These are phyloP conservation scores for Penicillium macrosclerotiorum DNA, from an alignment of 495 filamentous ascomycete genomes.

Conservation along the genomic window DNA sequence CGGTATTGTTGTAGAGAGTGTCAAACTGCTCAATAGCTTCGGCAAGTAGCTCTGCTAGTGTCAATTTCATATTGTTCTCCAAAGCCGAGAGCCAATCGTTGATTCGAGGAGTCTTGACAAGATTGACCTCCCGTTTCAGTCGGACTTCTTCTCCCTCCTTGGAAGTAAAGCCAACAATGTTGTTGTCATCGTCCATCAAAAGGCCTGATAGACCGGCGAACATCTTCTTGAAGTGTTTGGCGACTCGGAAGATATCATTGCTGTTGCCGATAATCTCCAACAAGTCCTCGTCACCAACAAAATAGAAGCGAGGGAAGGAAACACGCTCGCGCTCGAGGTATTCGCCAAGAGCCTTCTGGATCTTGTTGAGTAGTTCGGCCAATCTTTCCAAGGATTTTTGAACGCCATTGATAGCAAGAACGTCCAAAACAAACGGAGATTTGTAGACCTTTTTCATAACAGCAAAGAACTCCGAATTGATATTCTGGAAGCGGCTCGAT, in stretches of 20 bases:
- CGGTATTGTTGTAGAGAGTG: slow-evolving; percentile 63
- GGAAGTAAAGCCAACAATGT: slow-evolving; percentile 88
- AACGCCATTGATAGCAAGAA: slow-evolving; percentile 89
- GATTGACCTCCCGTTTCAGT: slow-evolving; percentile 84
- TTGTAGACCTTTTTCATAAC: slow-evolving; percentile 99
- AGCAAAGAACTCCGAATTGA: slow-evolving; percentile 95
- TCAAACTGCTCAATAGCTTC: slow-evolving; percentile 76
- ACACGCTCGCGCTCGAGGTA: slow-evolving; percentile 96
- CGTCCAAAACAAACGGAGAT: slow-evolving; percentile 89
- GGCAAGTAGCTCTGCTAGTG: slow-evolving; percentile 83
- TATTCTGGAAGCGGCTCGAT: slow-evolving; percentile 94
- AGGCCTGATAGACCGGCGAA: slow-evolving; percentile 92
- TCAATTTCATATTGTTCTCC: slow-evolving; percentile 90
- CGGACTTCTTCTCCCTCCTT: slow-evolving; percentile 92
- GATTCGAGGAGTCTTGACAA: slow-evolving; percentile 89
- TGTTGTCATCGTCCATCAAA: slow-evolving; percentile 83
- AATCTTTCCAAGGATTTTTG: slow-evolving; percentile 94
- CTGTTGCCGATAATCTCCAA: slow-evolving; percentile 99
- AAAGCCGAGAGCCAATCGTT: slow-evolving; percentile 95
- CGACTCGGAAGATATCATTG: slow-evolving; percentile 91
- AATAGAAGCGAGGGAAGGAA: slow-evolving; percentile 98
- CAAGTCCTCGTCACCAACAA: slow-evolving; percentile 97
- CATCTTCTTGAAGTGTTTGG: slow-evolving; percentile 99
- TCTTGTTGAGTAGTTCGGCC: slow-evolving; percentile 95
- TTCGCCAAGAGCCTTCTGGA: slow-evolving; percentile 97